Evolutionary conservation across 164 flowering plant genomes (phyloP).

Genomic region (Vitis rotundifolia): DNA sequence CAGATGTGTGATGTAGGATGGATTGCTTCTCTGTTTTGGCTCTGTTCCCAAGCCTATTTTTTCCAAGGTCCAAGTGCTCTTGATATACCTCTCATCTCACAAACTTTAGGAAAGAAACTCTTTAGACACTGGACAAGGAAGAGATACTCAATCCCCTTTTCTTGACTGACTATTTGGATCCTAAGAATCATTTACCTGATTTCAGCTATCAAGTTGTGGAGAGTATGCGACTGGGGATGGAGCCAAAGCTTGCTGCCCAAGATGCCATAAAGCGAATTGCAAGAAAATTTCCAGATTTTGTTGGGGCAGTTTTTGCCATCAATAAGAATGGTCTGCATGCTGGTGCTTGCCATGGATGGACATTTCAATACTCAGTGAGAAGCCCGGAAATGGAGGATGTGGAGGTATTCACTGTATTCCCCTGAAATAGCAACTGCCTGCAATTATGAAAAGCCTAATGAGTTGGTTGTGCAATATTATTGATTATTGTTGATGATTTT

Average conservation of each 20-base stretch:
- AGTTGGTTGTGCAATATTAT: background rate
- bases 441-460: background rate
- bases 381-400: constrained; percentile 65
- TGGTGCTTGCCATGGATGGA: constrained; percentile 98
- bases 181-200: background rate
- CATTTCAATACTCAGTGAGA: constrained; percentile 83
- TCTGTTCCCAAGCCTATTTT: no score
- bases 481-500: no score
- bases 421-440: constrained; percentile 25
- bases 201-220: constrained; percentile 95
- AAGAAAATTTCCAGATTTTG: constrained; percentile 77
- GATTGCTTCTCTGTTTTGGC: no score
- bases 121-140: background rate
- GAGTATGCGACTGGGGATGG: constrained; percentile 93
- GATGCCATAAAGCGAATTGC: constrained; percentile 83
- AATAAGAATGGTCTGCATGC: constrained; percentile 74
- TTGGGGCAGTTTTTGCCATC: constrained; percentile 88
- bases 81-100: no score
- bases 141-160: background rate
- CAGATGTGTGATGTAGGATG: no score
- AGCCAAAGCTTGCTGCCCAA: constrained; percentile 73
- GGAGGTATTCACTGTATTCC: constrained; percentile 67
- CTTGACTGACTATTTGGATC: background rate
- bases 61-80: no score
- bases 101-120: no score